A percentile compares a stretch with the other conserved stretches of the same genome.
phyloP scores from a whole-genome alignment of 2,329 filamentous ascomycete genomes.

The Microdochium trichocladiopsis region DNA sequence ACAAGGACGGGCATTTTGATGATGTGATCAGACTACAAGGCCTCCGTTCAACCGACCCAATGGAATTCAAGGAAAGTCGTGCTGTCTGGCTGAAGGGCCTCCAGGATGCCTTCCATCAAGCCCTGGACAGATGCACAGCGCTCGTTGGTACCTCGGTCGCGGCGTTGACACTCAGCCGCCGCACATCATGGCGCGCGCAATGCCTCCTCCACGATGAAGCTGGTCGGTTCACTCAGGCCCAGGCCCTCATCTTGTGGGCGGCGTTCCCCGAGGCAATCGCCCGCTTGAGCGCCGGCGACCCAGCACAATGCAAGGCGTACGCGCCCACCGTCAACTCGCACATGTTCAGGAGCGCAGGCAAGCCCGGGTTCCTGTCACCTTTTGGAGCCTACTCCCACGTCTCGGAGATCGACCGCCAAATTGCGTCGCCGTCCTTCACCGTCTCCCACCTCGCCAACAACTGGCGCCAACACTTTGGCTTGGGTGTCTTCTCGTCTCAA shows the following conservation, averaged over 20 bases:
- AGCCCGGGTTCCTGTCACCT: not conserved
- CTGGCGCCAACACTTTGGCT: not conserved
- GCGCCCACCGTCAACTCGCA: not conserved
- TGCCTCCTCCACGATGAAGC: not conserved
- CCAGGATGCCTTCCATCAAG: not conserved
- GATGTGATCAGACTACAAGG: not conserved
- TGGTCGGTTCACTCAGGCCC: not conserved
- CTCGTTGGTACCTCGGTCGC: not conserved
- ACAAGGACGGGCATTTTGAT: not conserved
- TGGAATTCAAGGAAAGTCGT: not conserved
- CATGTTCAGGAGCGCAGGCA: not conserved
- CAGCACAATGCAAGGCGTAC: not conserved
- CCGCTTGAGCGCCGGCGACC: not conserved
- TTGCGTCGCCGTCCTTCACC: not conserved
- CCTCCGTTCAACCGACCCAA: not conserved
- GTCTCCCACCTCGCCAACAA: not conserved
- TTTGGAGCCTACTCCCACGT: not conserved
- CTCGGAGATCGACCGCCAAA: not conserved
- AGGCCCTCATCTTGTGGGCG: not conserved
- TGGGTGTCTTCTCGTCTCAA: not conserved
- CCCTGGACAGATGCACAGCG: not conserved
- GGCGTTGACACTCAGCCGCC: not conserved
- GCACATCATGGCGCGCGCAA: not conserved
- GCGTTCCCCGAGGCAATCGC: not conserved
- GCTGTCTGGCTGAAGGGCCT: not conserved